Percentiles rank a stretch among this genome's conserved stretches.
Conservation (phyloP, 1,139 yeast genomes). For the Saccharomycopsis hybrid region DNA sequence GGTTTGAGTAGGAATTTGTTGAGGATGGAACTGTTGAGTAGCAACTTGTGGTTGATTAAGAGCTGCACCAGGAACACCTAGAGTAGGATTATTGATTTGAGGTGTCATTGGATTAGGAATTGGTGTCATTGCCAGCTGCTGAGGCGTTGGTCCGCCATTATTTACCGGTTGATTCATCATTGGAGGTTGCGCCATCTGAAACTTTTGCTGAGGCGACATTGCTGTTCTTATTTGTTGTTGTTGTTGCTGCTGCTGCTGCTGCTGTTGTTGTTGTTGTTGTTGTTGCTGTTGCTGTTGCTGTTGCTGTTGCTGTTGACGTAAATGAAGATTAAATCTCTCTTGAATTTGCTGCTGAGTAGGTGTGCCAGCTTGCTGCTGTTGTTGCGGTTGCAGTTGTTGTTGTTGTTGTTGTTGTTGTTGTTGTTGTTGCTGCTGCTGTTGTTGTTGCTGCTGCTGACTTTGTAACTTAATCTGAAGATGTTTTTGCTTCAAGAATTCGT, state of each 20-base stretch:
- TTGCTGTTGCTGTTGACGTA: too few species aligned
- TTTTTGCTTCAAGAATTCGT: conserved; percentile 6
- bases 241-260: too few species aligned
- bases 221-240: too few species aligned
- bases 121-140: conserved; percentile 3
- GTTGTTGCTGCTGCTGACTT: conserved; percentile 9
- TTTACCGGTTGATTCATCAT: conserved; percentile 10
- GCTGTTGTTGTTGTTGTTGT: too few species aligned
- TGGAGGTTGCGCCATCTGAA: neutral
- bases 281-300: too few species aligned
- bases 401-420: conserved; percentile 10
- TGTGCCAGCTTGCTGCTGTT: conserved; percentile 7
- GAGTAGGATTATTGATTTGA: conserved; percentile 2
- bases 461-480: conserved; percentile 5
- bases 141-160: neutral
- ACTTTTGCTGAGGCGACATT: conserved; percentile 7
- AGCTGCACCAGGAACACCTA: conserved; percentile 2
- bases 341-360: too few species aligned
- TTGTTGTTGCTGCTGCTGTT: conserved; percentile 13
- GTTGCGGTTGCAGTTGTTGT: conserved; percentile 6
- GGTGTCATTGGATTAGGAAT: conserved; percentile 8
- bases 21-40: conserved; percentile 3
- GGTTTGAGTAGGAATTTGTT: conserved; percentile 4
- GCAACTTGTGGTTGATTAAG: conserved; percentile 3
- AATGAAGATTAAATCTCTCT: too few species aligned